Evolutionary conservation across 208 protist species (phyloP).

Genomic region (Leptomonas pyrrhocoris): DNA sequence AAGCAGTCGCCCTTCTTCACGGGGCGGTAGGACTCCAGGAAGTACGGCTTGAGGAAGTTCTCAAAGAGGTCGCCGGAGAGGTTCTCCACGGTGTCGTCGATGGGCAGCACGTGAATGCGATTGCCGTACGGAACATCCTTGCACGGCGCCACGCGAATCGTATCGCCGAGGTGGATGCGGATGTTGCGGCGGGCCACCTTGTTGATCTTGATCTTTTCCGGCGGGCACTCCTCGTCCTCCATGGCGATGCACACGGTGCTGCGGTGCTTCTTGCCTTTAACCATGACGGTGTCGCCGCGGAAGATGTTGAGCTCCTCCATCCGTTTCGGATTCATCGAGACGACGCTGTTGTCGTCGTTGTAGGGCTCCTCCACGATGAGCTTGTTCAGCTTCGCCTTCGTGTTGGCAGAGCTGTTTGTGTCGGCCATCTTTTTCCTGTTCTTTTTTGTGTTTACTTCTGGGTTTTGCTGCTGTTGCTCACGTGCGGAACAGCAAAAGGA

Average conservation of each 20-base stretch:
- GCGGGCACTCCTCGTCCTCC: slow-evolving; percentile 91
- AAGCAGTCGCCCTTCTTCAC: slow-evolving; percentile 99
- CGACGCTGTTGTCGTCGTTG: slow-evolving; percentile 98
- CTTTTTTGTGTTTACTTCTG: not conserved
- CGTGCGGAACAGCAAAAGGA: too few relatives aligned
- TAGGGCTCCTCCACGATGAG: slow-evolving; percentile 97
- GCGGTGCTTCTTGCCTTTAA: slow-evolving; percentile 99
- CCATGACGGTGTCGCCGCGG: slow-evolving; percentile 96
- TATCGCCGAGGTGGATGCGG: slow-evolving; percentile 98
- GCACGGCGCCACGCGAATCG: slow-evolving; percentile 96
- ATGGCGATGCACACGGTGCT: slow-evolving; percentile 98
- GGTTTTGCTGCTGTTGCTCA: too few relatives aligned
- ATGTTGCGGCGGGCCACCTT: slow-evolving; percentile 99
- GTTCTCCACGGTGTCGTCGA: slow-evolving; percentile 99
- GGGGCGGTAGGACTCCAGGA: slow-evolving; percentile 99
- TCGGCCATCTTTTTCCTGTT: slow-evolving; percentile 25
- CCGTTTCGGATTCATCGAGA: slow-evolving; percentile 93
- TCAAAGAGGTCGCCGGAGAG: slow-evolving; percentile 99
- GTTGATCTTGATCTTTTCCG: slow-evolving; percentile 99
- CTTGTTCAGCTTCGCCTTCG: slow-evolving; percentile 90
- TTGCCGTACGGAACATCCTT: slow-evolving; percentile 98
- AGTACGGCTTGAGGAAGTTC: slow-evolving; percentile 99
- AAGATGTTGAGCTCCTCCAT: slow-evolving; percentile 99
- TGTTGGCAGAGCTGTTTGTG: slow-evolving; percentile 1
- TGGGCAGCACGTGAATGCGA: slow-evolving; percentile 99